Percentiles rank a stretch among this genome's conserved stretches.
phyloP scores from a whole-genome alignment of 2,329 filamentous ascomycete genomes.

The Diaporthe destruens region DNA sequence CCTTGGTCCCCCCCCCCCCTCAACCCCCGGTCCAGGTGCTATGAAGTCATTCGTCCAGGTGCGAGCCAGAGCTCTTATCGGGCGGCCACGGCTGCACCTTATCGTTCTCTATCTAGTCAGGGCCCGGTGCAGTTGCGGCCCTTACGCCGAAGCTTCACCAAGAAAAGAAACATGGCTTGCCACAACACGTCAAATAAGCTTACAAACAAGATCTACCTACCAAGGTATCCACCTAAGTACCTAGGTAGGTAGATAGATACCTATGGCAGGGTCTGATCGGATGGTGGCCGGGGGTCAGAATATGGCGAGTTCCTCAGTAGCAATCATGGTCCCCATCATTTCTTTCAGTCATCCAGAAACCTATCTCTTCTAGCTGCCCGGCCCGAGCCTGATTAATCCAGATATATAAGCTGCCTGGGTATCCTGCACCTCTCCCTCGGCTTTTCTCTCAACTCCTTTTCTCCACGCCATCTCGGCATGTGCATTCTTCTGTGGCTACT shows the following conservation, averaged over 20 bases:
- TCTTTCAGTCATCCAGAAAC: conserved; percentile 10
- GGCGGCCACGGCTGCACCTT: not conserved
- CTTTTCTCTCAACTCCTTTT: conserved; percentile 4
- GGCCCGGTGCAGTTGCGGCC: not conserved
- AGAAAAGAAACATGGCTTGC: not conserved
- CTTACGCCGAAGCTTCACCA: not conserved
- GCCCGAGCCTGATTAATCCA: conserved; percentile 16
- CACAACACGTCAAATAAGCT: not conserved
- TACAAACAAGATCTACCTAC: not conserved
- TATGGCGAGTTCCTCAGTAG: not conserved
- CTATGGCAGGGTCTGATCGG: not conserved
- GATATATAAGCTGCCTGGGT: conserved; percentile 16
- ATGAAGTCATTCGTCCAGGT: conserved; percentile 27
- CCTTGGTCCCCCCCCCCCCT: not conserved
- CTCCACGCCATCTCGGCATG: conserved; percentile 17
- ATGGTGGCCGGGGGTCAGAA: conserved; percentile 49
- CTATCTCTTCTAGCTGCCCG: conserved; percentile 14
- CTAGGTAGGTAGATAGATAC: too few species aligned
- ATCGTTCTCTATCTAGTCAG: not conserved
- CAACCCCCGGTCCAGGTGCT: not conserved
- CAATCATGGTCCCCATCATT: conserved; percentile 16
- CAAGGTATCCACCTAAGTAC: too few species aligned
- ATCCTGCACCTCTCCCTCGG: conserved; percentile 17
- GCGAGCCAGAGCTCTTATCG: conserved; percentile 20
- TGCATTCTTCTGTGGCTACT: conserved; percentile 36